phyloP scores from a whole-genome alignment of 306 rosid species.

The Glycine latifolia region DNA sequence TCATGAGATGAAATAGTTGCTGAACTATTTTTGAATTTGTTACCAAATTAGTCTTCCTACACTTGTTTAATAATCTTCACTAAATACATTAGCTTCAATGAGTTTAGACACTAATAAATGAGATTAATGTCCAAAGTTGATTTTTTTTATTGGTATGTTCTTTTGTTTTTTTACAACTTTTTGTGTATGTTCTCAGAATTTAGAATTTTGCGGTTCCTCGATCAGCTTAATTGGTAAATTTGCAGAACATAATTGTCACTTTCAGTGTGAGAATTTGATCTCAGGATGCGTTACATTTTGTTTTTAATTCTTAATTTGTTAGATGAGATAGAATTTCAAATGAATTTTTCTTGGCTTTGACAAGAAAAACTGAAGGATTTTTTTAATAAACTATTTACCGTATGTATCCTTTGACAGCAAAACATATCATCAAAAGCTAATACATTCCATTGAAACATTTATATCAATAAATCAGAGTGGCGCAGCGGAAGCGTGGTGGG shows the following conservation, averaged over 20 bases:
- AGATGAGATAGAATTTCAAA: background rate
- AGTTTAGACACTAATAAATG: background rate
- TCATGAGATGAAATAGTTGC: slow-evolving; percentile 1
- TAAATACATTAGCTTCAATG: background rate
- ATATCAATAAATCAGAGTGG: slow-evolving; percentile 63
- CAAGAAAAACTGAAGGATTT: background rate
- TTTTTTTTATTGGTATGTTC: background rate
- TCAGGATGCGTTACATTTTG: background rate
- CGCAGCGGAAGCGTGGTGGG: slow-evolving; percentile 88
- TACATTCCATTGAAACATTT: no score
- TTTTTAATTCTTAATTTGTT: background rate
- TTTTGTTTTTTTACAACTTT: no score
- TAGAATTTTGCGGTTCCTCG: background rate
- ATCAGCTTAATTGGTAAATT: no score
- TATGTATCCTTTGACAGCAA: background rate
- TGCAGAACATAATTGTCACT: background rate
- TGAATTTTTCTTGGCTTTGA: background rate
- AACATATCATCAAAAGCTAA: background rate
- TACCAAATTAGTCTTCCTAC: background rate
- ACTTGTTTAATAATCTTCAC: background rate
- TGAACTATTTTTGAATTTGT: background rate
- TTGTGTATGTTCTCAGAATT: background rate
- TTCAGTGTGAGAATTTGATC: background rate
- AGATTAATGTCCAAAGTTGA: no score
- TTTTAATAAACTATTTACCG: background rate